These are phyloP conservation scores for Salix exigua DNA, from an alignment of 345 rosid species.

Conservation along the genomic window DNA sequence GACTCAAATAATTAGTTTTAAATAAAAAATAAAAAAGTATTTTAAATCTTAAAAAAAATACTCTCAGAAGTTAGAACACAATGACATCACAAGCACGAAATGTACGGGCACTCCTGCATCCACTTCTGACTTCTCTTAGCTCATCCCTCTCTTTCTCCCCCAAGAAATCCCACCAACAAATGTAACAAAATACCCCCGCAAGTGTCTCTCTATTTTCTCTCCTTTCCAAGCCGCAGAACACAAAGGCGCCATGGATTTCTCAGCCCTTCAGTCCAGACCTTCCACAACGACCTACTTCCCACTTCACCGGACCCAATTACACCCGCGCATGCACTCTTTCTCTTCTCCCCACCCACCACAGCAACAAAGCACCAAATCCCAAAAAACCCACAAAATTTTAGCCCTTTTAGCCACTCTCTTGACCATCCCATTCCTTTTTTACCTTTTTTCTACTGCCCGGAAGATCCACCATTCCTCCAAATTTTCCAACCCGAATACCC, in stretches of 20 bases:
- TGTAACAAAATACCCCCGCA: background rate
- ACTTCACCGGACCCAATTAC: constrained; percentile 49
- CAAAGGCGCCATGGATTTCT: constrained; percentile 26
- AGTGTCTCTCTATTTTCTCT: background rate
- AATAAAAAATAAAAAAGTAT: too few species aligned
- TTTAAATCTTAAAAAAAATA: too few species aligned
- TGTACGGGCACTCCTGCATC: too few species aligned
- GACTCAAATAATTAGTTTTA: too few species aligned
- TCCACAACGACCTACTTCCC: constrained; percentile 34
- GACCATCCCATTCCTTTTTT: constrained; percentile 36
- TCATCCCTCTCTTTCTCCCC: background rate
- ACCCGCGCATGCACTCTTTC: constrained; percentile 43
- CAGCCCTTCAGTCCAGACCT: constrained; percentile 31
- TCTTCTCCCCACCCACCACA: constrained; percentile 6
- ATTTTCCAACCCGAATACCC: constrained; percentile 27
- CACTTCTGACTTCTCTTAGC: background rate
- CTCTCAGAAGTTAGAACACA: too few species aligned
- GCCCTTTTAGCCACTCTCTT: constrained; percentile 26
- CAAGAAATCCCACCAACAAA: background rate
- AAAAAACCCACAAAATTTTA: constrained; percentile 20
- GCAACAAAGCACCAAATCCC: constrained; percentile 2
- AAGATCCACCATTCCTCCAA: constrained; percentile 38
- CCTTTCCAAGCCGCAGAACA: background rate
- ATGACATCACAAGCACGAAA: too few species aligned
- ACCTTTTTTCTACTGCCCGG: constrained; percentile 38